A percentile compares a stretch with the other conserved stretches of the same genome.
Evolutionary conservation across 768 basidiomycete species (phyloP).

Genomic region (Lentinula sp.): DNA sequence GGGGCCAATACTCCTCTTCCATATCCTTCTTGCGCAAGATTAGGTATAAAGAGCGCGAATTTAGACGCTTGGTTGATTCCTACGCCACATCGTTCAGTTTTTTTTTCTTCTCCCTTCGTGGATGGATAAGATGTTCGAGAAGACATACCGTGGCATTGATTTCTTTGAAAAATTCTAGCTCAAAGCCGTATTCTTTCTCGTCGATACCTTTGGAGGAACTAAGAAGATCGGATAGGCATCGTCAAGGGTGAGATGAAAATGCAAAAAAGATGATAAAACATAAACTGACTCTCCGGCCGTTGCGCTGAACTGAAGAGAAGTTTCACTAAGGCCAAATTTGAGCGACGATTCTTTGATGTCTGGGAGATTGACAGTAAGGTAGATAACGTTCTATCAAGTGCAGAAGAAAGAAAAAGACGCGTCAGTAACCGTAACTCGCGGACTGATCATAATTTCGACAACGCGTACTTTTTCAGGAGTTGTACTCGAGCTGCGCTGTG

Average conservation of each 20-base stretch:
- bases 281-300: slow-evolving; percentile 52
- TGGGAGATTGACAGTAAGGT: slow-evolving; percentile 78
- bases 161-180: slow-evolving; percentile 69
- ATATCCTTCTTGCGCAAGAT: slow-evolving; percentile 77
- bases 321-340: slow-evolving; percentile 52
- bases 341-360: slow-evolving; percentile 58
- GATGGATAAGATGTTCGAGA: neutral
- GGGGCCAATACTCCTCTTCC: slow-evolving; percentile 83
- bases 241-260: slow-evolving; percentile 6
- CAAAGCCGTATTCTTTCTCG: slow-evolving; percentile 67
- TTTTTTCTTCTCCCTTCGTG: neutral
- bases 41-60: slow-evolving; percentile 60
- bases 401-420: slow-evolving; percentile 12
- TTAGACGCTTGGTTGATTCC: slow-evolving; percentile 55
- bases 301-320: slow-evolving; percentile 59
- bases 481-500: slow-evolving; percentile 75
- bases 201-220: slow-evolving; percentile 35
- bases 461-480: slow-evolving; percentile 59
- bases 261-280: neutral
- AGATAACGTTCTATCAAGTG: slow-evolving; percentile 71
- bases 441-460: neutral
- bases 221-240: slow-evolving; percentile 6
- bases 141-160: slow-evolving; percentile 66
- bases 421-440: slow-evolving; percentile 2
- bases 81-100: neutral